phyloP scores from a whole-genome alignment of 345 rosid genomes.

The Populus pruinosa region DNA sequence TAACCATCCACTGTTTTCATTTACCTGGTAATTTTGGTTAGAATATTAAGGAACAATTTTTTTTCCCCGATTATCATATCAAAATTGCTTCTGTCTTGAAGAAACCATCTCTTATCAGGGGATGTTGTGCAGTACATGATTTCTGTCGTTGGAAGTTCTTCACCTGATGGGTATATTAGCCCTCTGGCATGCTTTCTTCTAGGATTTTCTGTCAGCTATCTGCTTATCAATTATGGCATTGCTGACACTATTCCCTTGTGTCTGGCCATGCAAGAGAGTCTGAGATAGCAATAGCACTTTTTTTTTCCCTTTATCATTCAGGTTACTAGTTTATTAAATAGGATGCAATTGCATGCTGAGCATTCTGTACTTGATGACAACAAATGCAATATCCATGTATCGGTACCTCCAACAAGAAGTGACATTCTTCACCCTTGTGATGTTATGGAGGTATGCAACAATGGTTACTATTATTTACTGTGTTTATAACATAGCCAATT shows the following conservation, averaged over 20 bases:
- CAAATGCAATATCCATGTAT: conserved; percentile 47
- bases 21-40: background rate
- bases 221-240: background rate
- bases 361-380: conserved; percentile 31
- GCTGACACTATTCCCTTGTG: background rate
- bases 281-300: background rate
- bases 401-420: conserved; percentile 81
- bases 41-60: background rate
- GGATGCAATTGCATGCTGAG: conserved; percentile 75
- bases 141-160: background rate
- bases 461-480: background rate
- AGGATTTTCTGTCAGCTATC: background rate
- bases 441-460: conserved; percentile 74
- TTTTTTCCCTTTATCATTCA: conserved; percentile 18
- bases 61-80: background rate
- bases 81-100: background rate
- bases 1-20: background rate
- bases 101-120: background rate
- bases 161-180: background rate
- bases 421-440: conserved; percentile 93
- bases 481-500: background rate
- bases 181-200: background rate
- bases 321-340: conserved; percentile 65
- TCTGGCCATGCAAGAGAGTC: background rate
- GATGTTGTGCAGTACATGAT: background rate